Base-by-base conservation (phyloP, 129 eudicot genomes). In the Smallanthus sonchifolius region DNA sequence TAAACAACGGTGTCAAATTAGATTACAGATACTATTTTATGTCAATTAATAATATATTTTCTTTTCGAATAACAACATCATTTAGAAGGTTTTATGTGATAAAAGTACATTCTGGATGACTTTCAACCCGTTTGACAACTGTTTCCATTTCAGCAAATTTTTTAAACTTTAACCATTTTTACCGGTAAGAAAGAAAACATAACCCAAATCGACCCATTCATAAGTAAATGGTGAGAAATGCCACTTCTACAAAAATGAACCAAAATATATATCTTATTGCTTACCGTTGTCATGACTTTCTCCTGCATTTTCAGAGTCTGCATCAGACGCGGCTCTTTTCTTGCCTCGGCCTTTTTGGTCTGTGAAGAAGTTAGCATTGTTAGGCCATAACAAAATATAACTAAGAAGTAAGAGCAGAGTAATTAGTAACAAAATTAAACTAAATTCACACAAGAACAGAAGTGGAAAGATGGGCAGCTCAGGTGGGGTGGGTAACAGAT, bases 321-420 rank as follows among this genome's bases (percentile, higher is more conserved):
- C 55, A 70, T 86, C 89, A 64, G 92, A 77, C 73, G 84, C 82
- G 1, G 86, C 43, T 34, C 92, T 75, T 77, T 89, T 89, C 70
- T 77, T 89, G 39, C 77, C 87, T 19, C 86, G 35, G 3, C 54
- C 79, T 65, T 69, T 84, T 10, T 32, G 65, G 73, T 69, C 75
- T 72, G 77, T 48, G 35, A 52, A 72, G 37, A 79, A 7, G 69
- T 64, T 17, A 19, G 52, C 38, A 54, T 14, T 19, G 65, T 70
- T 54, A 37, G 35, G 14, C 37, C 66, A 19, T 52, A 70, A 34
- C 10, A 60, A 40, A 60, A 60, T 32, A 60, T 32, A 56, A 52
- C 32, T 17, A 52, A 17, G 7, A 32, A 32, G 10, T 5, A 35
- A 60, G 16, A 60, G 32, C 19, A 60, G 32, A 60, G 40, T 32